A percentile compares a stretch with the other conserved stretches of the same genome.
Conservation (phyloP, 768 basidiomycete genomes). For the Collybia sp. region DNA sequence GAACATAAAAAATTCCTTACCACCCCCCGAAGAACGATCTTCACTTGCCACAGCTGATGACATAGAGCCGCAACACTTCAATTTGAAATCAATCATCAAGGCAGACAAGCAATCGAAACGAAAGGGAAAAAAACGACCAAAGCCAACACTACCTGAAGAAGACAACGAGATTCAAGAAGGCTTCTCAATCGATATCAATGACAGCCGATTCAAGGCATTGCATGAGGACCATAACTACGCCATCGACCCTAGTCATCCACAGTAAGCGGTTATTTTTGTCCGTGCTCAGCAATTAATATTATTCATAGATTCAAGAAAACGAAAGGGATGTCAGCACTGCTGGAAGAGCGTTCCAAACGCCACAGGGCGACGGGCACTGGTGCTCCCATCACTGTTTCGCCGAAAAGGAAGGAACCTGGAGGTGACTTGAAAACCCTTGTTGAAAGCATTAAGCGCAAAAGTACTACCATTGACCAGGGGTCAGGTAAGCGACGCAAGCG, state of each 20-base stretch:
- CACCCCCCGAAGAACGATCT: slow-evolving; percentile 52
- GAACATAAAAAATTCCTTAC: slow-evolving; percentile 6
- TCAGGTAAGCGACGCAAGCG: slow-evolving; percentile 36
- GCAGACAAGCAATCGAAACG: slow-evolving; percentile 65
- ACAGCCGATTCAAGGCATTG: slow-evolving; percentile 82
- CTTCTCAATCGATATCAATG: slow-evolving; percentile 80
- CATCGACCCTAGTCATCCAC: slow-evolving; percentile 94
- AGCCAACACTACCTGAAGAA: slow-evolving; percentile 21
- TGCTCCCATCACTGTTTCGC: slow-evolving; percentile 7
- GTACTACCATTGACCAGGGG: slow-evolving; percentile 22
- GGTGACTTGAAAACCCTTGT: slow-evolving; percentile 63
- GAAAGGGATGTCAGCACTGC: slow-evolving; percentile 79
- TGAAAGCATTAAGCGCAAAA: slow-evolving; percentile 86
- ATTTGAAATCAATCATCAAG: slow-evolving; percentile 84
- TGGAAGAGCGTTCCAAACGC: slow-evolving; percentile 77
- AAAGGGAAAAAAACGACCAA: slow-evolving; percentile 37
- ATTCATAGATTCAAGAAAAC: slow-evolving; percentile 82
- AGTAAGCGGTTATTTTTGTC: slow-evolving; percentile 47
- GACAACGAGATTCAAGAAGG: slow-evolving; percentile 73
- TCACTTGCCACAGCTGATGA: slow-evolving; percentile 57
- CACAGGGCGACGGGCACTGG: slow-evolving; percentile 32
- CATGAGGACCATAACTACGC: slow-evolving; percentile 91
- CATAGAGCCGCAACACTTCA: slow-evolving; percentile 74
- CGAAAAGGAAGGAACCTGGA: slow-evolving; percentile 9
- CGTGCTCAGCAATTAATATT: slow-evolving; percentile 2